Conservation (phyloP, 352 stramenopile genomes). For the Globisporangium viniferum region DNA sequence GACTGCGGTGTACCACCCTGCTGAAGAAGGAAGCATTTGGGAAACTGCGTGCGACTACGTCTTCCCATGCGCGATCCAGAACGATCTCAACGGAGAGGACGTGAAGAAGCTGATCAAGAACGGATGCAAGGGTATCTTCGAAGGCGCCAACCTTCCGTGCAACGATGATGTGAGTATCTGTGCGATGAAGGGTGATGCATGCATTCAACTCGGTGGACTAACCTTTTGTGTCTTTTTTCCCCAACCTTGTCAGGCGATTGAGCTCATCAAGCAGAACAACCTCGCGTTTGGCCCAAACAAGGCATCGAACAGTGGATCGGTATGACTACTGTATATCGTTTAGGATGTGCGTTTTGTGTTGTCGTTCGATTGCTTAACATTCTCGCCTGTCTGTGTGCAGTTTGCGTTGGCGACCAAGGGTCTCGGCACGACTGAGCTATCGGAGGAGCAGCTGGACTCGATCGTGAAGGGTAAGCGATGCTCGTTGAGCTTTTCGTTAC, state of each 20-base stretch:
- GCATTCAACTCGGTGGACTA: neutral
- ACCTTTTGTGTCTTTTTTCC: neutral
- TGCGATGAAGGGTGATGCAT: neutral
- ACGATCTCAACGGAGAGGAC: conserved; percentile 85
- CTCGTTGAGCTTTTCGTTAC: neutral
- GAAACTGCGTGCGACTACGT: conserved; percentile 93
- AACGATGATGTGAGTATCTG: conserved; percentile 42
- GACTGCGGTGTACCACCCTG: conserved; percentile 82
- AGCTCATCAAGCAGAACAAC: conserved; percentile 80
- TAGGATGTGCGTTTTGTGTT: neutral
- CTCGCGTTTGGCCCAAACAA: conserved; percentile 86
- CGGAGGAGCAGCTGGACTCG: conserved; percentile 57
- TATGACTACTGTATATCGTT: conserved; percentile 12
- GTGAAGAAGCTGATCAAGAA: conserved; percentile 83
- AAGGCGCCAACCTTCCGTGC: conserved; percentile 84
- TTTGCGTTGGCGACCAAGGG: conserved; percentile 69
- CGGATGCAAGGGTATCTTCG: conserved; percentile 86
- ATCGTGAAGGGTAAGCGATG: conserved; percentile 60
- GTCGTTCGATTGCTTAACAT: too few species aligned
- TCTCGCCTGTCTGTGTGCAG: conserved; percentile 8
- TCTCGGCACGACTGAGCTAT: conserved; percentile 50
- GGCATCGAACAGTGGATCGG: conserved; percentile 75
- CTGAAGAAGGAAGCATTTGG: conserved; percentile 81
- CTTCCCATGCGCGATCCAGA: conserved; percentile 95
- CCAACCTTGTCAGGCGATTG: conserved; percentile 40